Evolutionary conservation across 2,329 filamentous ascomycete species (phyloP).

Genomic region (Dactylellina cionopaga): DNA sequence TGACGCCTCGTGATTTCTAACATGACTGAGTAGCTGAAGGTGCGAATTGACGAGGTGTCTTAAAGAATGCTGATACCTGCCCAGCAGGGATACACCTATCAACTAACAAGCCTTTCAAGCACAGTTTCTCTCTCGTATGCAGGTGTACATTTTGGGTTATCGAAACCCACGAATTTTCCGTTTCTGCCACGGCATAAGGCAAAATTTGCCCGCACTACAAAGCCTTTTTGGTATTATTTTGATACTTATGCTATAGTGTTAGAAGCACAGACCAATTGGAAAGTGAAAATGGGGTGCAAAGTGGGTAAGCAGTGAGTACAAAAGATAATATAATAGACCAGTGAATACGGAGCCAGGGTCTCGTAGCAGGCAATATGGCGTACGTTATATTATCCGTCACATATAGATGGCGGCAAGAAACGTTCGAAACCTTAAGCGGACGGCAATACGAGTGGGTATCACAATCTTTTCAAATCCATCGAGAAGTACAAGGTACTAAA

Average conservation of each 20-base stretch:
- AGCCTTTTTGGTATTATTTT: background rate
- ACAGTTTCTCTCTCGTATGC: constrained; percentile 28
- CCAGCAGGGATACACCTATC: no score
- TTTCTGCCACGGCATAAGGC: constrained; percentile 35
- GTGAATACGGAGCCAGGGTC: background rate
- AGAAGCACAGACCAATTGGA: constrained; percentile 24
- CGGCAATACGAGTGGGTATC: constrained; percentile 27
- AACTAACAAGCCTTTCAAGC: background rate
- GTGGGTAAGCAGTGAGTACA: background rate
- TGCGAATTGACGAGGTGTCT: no score
- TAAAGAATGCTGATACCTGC: no score
- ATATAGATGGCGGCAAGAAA: constrained; percentile 28
- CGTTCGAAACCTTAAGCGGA: constrained; percentile 38
- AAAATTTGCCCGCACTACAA: no score
- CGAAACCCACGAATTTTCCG: background rate
- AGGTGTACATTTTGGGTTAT: constrained; percentile 37
- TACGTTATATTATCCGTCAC: constrained; percentile 37
- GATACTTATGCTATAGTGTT: no score
- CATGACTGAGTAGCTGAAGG: no score
- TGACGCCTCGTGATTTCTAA: no score
- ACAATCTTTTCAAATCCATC: no score
- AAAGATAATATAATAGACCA: background rate
- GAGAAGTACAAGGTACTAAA: no score
- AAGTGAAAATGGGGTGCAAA: no score
- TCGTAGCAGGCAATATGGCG: constrained; percentile 22